Percentiles rank a stretch among this genome's conserved stretches.
Evolutionary conservation across 371 early-diverging fungal species (phyloP).

Genomic region (Scutellospora calospora): DNA sequence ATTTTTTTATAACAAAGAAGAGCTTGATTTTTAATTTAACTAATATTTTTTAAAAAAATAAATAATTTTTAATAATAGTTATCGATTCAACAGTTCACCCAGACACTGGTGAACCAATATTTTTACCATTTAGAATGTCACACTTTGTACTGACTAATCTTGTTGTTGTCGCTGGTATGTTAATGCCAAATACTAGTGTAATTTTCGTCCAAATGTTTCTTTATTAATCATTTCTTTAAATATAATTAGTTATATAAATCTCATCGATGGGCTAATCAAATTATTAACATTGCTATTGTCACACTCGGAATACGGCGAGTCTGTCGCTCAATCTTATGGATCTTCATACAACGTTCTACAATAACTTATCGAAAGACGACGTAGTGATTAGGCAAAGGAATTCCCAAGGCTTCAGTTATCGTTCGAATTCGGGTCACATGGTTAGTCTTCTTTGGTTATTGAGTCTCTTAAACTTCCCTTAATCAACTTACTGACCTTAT

Average conservation of each 20-base stretch:
- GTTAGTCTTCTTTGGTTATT: too few relatives aligned
- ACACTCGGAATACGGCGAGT: too few relatives aligned
- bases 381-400: too few relatives aligned
- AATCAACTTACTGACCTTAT: too few relatives aligned
- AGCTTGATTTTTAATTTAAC: not conserved
- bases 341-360: too few relatives aligned
- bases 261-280: conserved; percentile 90
- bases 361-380: too few relatives aligned
- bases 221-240: not conserved
- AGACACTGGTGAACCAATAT: conserved; percentile 81
- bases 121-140: conserved; percentile 87
- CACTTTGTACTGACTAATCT: conserved; percentile 87
- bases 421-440: too few relatives aligned
- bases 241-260: conserved; percentile 56
- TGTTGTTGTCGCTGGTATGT: conserved; percentile 82
- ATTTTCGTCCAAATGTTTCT: conserved; percentile 18
- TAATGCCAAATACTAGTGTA: conserved; percentile 83
- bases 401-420: too few relatives aligned
- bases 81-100: conserved; percentile 84
- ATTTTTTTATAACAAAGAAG: not conserved
- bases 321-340: too few relatives aligned
- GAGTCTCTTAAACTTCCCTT: too few relatives aligned
- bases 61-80: conserved; percentile 49
- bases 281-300: conserved; percentile 86
- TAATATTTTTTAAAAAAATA: not conserved